phyloP scores from a whole-genome alignment of 1,139 yeast species.

The Hansenula sp. region DNA sequence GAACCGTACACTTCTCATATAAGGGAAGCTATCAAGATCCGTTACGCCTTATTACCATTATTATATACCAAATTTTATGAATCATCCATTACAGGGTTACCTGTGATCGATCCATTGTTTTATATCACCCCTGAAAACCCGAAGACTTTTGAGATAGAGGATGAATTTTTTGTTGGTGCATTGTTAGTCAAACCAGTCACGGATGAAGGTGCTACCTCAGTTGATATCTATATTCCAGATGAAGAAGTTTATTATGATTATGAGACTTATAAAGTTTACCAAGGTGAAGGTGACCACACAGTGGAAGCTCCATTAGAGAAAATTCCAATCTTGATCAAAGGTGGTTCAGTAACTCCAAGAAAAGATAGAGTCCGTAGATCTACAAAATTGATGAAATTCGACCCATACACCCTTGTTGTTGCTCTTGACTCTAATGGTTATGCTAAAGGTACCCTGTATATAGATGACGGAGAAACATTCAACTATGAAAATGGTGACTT shows the following conservation, averaged over 20 bases:
- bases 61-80: conserved; percentile 79
- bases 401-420: conserved; percentile 78
- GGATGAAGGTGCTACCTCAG: conserved; percentile 42
- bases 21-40: conserved; percentile 63
- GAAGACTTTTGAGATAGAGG: conserved; percentile 60
- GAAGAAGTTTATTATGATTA: conserved; percentile 58
- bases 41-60: conserved; percentile 76
- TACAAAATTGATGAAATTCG: conserved; percentile 67
- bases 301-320: conserved; percentile 53
- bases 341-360: conserved; percentile 70
- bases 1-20: conserved; percentile 70
- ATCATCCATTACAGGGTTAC: conserved; percentile 57
- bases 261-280: conserved; percentile 35
- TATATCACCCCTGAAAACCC: conserved; percentile 56
- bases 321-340: conserved; percentile 71
- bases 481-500: conserved; percentile 49
- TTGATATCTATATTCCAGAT: conserved; percentile 62
- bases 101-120: conserved; percentile 74
- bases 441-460: conserved; percentile 59
- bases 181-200: conserved; percentile 81
- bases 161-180: conserved; percentile 83
- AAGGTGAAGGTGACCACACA: conserved; percentile 33
- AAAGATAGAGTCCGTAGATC: conserved; percentile 81
- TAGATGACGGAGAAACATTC: conserved; percentile 83
- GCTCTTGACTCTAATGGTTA: conserved; percentile 48